Evolutionary conservation across 208 protist genomes (phyloP).

Genomic region (Wallacemonas sp.): DNA sequence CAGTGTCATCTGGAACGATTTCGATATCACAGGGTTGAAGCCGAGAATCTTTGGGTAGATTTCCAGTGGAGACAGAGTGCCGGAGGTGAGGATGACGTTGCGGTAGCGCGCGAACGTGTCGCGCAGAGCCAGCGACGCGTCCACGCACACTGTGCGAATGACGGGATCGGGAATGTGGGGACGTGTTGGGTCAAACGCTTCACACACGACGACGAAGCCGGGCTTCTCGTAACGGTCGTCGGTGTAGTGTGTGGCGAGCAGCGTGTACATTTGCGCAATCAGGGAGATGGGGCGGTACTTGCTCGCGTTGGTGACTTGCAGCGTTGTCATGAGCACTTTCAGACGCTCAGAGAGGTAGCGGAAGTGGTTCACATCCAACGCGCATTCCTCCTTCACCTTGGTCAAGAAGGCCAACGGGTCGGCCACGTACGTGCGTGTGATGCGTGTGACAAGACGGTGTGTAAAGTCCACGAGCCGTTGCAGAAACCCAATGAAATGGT

Average conservation of each 20-base stretch:
- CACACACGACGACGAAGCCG: slow-evolving; percentile 95
- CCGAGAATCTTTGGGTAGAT: slow-evolving; percentile 99
- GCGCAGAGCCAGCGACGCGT: slow-evolving; percentile 97
- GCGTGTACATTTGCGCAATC: slow-evolving; percentile 96
- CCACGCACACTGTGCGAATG: slow-evolving; percentile 94
- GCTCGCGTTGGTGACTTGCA: slow-evolving; percentile 95
- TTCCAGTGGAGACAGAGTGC: slow-evolving; percentile 98
- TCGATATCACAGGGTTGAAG: slow-evolving; percentile 93
- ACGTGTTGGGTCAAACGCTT: slow-evolving; percentile 94
- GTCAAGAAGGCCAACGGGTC: slow-evolving; percentile 89
- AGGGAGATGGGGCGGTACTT: slow-evolving; percentile 92
- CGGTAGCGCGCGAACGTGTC: slow-evolving; percentile 94
- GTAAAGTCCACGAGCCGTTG: slow-evolving; percentile 95
- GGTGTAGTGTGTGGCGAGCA: slow-evolving; percentile 93
- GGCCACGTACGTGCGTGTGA: slow-evolving; percentile 87
- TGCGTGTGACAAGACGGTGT: slow-evolving; percentile 82
- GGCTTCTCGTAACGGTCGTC: slow-evolving; percentile 90
- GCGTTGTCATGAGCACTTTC: slow-evolving; percentile 94
- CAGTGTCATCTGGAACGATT: slow-evolving; percentile 96
- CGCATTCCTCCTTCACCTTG: slow-evolving; percentile 88
- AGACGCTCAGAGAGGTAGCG: slow-evolving; percentile 90
- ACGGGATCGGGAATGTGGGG: slow-evolving; percentile 88
- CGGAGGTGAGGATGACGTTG: slow-evolving; percentile 98
- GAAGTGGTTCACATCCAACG: slow-evolving; percentile 85
- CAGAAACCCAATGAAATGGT: slow-evolving; percentile 96